These are phyloP conservation scores for Obelidium mucronatum DNA, from an alignment of 192 early-diverging fungal species.

Conservation along the genomic window DNA sequence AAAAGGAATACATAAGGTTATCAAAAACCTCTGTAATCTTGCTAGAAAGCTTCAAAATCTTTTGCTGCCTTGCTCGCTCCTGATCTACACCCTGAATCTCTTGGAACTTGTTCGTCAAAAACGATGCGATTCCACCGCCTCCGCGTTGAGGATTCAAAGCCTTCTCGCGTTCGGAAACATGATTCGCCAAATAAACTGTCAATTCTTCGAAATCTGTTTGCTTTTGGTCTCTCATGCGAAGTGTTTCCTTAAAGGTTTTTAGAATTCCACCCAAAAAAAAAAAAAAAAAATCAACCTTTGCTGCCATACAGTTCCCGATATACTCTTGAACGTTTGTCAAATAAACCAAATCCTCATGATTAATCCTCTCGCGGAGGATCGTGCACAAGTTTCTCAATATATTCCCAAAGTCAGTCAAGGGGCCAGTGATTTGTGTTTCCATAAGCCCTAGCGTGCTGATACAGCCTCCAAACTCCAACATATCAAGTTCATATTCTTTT, in stretches of 20 bases:
- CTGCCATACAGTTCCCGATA: conserved; percentile 78
- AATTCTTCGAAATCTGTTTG: conserved; percentile 95
- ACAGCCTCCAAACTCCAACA: conserved; percentile 80
- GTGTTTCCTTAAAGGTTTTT: conserved; percentile 68
- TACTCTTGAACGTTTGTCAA: conserved; percentile 86
- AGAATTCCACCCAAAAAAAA: no score
- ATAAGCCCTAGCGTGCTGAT: conserved; percentile 79
- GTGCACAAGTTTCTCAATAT: conserved; percentile 73
- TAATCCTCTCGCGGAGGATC: conserved; percentile 68
- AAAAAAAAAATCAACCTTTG: no score
- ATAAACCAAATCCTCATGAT: conserved; percentile 73
- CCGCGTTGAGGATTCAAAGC: conserved; percentile 70
- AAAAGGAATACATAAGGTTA: no score
- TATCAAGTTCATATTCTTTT: conserved; percentile 83
- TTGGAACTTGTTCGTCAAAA: conserved; percentile 86
- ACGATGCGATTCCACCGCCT: conserved; percentile 73
- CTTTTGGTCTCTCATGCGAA: conserved; percentile 90
- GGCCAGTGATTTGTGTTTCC: conserved; percentile 84
- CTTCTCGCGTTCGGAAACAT: conserved; percentile 75
- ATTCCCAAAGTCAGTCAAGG: conserved; percentile 78
- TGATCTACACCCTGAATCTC: conserved; percentile 89
- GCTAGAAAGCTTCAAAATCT: conserved; percentile 74
- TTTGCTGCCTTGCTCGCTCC: conserved; percentile 80
- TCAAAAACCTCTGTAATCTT: conserved; percentile 79
- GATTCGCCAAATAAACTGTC: conserved; percentile 75